Evolutionary conservation across 108 stramenopile species (phyloP).

Genomic region (Nitzschia sp.): DNA sequence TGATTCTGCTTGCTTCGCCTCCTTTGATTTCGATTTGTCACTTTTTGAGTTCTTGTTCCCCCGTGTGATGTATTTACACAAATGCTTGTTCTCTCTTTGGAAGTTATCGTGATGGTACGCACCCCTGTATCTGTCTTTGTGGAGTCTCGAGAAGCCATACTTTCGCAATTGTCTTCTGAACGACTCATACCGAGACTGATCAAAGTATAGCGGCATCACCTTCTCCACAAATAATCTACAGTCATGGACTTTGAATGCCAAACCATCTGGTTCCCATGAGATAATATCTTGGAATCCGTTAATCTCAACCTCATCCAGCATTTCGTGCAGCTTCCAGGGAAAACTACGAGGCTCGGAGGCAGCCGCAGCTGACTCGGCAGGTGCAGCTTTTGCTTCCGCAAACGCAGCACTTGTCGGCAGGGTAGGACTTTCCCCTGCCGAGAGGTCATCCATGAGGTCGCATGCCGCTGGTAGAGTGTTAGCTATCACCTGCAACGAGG

Average conservation of each 20-base stretch:
- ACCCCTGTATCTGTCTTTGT: constrained; percentile 10
- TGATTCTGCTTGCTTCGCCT: no score
- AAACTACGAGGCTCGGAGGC: constrained; percentile 2
- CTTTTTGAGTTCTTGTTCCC: background rate
- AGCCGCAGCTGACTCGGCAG: background rate
- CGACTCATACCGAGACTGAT: constrained; percentile 13
- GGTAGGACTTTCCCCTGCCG: background rate
- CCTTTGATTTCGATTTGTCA: background rate
- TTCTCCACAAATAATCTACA: constrained; percentile 8
- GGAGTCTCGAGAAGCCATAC: background rate
- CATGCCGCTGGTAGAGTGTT: constrained; percentile 2
- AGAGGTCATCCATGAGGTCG: background rate
- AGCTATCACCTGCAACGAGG: background rate
- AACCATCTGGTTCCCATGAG: constrained; percentile 25
- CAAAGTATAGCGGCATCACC: constrained; percentile 27
- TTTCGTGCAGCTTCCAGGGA: constrained; percentile 23
- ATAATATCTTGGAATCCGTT: constrained; percentile 16
- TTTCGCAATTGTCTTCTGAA: constrained; percentile 7
- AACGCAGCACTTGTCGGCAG: background rate
- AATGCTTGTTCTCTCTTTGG: background rate
- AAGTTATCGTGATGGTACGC: background rate
- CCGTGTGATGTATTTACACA: background rate
- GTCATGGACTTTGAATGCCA: constrained; percentile 24
- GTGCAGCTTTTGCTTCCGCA: background rate
- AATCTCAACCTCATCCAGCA: constrained; percentile 15